These are phyloP conservation scores for Fusarium coffeatum DNA, from an alignment of 2,329 filamentous ascomycete genomes.

Conservation along the genomic window DNA sequence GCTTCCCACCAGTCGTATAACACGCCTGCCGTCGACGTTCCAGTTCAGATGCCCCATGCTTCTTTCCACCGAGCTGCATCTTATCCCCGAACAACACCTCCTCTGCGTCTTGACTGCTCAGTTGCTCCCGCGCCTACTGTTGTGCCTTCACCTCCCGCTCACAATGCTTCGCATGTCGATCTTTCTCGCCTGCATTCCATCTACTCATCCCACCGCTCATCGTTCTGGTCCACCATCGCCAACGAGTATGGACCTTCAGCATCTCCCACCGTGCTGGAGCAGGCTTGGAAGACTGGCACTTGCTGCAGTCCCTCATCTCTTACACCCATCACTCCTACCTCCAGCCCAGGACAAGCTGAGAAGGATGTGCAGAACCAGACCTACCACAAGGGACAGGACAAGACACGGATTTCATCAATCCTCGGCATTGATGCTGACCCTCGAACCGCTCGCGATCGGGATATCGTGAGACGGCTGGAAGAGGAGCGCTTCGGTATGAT, in stretches of 20 bases:
- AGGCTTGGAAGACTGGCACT: slow-evolving; percentile 71
- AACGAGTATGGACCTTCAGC: slow-evolving; percentile 75
- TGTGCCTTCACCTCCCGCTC: slow-evolving; percentile 49
- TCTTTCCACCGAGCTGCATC: slow-evolving; percentile 50
- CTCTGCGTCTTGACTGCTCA: slow-evolving; percentile 71
- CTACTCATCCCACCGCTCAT: slow-evolving; percentile 75
- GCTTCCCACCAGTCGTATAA: slow-evolving; percentile 56
- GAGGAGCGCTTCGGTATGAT: slow-evolving; percentile 58
- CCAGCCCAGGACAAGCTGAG: slow-evolving; percentile 62
- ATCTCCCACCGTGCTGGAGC: slow-evolving; percentile 73
- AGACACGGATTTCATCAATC: slow-evolving; percentile 72
- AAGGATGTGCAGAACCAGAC: slow-evolving; percentile 53
- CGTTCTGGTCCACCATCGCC: slow-evolving; percentile 80
- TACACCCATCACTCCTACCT: slow-evolving; percentile 65
- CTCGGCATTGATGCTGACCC: slow-evolving; percentile 70
- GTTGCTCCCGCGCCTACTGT: slow-evolving; percentile 56
- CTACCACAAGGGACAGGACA: slow-evolving; percentile 57
- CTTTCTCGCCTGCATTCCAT: slow-evolving; percentile 74
- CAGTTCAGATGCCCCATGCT: slow-evolving; percentile 57
- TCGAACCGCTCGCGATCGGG: slow-evolving; percentile 66
- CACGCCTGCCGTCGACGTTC: slow-evolving; percentile 58
- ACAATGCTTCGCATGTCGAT: slow-evolving; percentile 64
- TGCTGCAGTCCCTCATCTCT: slow-evolving; percentile 54
- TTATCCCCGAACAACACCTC: slow-evolving; percentile 56
- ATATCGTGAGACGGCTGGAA: slow-evolving; percentile 67